phyloP scores from a whole-genome alignment of 139 green algal species.

The Desmodesmus armatus region DNA sequence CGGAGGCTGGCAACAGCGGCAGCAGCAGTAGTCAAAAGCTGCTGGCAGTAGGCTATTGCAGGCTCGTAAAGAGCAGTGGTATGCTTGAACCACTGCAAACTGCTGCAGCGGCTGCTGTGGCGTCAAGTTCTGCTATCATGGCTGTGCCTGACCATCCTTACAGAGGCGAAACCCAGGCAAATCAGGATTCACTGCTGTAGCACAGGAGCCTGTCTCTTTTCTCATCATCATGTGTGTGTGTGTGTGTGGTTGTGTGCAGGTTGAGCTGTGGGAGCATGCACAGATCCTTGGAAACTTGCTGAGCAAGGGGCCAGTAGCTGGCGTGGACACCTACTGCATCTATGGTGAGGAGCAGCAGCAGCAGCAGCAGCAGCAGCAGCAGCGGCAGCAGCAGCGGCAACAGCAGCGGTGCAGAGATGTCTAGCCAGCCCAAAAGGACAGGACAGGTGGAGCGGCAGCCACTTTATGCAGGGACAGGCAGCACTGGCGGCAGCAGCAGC shows the following conservation, averaged over 20 bases:
- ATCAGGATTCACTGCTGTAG: neutral
- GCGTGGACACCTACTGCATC: conserved; percentile 34
- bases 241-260: neutral
- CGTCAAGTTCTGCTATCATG: neutral
- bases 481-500: neutral
- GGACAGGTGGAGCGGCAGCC: neutral
- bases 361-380: neutral
- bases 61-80: neutral
- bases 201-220: neutral
- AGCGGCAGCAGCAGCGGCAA: neutral
- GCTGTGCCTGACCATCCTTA: neutral
- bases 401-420: neutral
- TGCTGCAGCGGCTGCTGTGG: neutral
- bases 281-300: neutral
- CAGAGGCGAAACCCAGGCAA: neutral
- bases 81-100: neutral
- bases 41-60: neutral
- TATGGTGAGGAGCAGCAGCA: conserved; percentile 13
- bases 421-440: neutral
- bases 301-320: neutral
- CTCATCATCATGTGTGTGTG: neutral
- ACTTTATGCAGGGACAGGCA: neutral
- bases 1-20: neutral
- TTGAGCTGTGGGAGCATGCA: neutral
- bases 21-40: neutral